Percentiles rank a stretch among this genome's conserved stretches.
Conservation (phyloP, 352 stramenopile genomes). For the Globisporangium yorkense region DNA sequence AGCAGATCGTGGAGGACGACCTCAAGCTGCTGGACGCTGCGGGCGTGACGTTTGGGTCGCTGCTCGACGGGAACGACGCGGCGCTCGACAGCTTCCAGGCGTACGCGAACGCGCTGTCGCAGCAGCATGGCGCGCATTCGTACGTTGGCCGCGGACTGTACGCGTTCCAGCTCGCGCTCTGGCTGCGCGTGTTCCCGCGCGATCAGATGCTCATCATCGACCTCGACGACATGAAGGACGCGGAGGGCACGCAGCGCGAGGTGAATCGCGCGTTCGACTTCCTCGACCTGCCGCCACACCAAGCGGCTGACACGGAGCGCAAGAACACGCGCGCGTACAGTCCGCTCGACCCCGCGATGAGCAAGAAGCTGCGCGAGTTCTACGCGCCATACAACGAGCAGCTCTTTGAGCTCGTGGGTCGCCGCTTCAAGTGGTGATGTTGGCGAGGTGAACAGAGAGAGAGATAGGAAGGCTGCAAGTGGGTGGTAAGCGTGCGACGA, state of each 20-base stretch:
- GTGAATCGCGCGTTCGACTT: conserved; percentile 47
- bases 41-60: conserved; percentile 9
- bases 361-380: conserved; percentile 39
- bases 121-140: conserved; percentile 68
- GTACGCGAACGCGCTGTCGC: conserved; percentile 37
- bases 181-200: conserved; percentile 82
- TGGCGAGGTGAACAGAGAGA: not conserved
- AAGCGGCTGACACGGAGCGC: conserved; percentile 33
- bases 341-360: conserved; percentile 24
- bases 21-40: conserved; percentile 56
- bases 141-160: conserved; percentile 89
- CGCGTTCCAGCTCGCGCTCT: conserved; percentile 87
- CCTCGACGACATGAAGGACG: conserved; percentile 82
- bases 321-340: conserved; percentile 70
- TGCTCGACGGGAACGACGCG: conserved; percentile 14
- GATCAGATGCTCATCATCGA: conserved; percentile 85
- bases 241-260: conserved; percentile 23
- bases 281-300: conserved; percentile 24
- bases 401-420: conserved; percentile 47
- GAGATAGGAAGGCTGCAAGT: too few relatives aligned
- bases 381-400: conserved; percentile 68
- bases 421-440: conserved; percentile 26
- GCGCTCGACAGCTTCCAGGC: conserved; percentile 29
- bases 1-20: conserved; percentile 85
- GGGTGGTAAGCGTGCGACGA: too few relatives aligned